A percentile compares a stretch with the other conserved stretches of the same genome.
Evolutionary conservation across 257 asterid species (phyloP).

Genomic region (Salvia splendens): DNA sequence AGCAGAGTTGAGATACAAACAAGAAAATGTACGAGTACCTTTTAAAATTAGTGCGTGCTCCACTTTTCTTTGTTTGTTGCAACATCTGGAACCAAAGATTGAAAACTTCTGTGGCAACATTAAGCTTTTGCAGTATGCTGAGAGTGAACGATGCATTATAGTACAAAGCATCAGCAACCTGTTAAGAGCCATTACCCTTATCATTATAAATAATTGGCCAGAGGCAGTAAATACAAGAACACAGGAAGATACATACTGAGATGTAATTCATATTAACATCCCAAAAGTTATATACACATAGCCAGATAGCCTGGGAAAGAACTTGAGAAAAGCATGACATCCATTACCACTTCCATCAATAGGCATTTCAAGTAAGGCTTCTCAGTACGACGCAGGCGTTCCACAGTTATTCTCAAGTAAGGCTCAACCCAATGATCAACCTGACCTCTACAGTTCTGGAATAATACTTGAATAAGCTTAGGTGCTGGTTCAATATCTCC

Average conservation of each 20-base stretch:
- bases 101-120: conserved; percentile 83
- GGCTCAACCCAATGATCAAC: conserved; percentile 99
- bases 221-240: conserved; percentile 12
- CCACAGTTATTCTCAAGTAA: conserved; percentile 70
- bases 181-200: conserved; percentile 33
- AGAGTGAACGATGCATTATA: conserved; percentile 78
- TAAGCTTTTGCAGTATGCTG: conserved; percentile 82
- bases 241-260: conserved; percentile 6
- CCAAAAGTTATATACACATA: not conserved
- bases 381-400: conserved; percentile 79
- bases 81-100: conserved; percentile 97
- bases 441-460: conserved; percentile 91
- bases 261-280: not conserved
- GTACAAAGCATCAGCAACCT: conserved; percentile 96
- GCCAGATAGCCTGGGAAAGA: not conserved
- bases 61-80: conserved; percentile 85
- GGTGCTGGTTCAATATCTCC: conserved; percentile 98
- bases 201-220: conserved; percentile 19
- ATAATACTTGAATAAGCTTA: conserved; percentile 88
- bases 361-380: conserved; percentile 80
- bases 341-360: conserved; percentile 82
- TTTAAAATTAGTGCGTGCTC: conserved; percentile 72
- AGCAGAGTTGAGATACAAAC: conserved; percentile 10
- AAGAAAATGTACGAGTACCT: conserved; percentile 45
- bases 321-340: not conserved